A percentile compares a stretch with the other conserved stretches of the same genome.
Evolutionary conservation across 768 basidiomycete species (phyloP).

Genomic region (Cubamyces lactineus): DNA sequence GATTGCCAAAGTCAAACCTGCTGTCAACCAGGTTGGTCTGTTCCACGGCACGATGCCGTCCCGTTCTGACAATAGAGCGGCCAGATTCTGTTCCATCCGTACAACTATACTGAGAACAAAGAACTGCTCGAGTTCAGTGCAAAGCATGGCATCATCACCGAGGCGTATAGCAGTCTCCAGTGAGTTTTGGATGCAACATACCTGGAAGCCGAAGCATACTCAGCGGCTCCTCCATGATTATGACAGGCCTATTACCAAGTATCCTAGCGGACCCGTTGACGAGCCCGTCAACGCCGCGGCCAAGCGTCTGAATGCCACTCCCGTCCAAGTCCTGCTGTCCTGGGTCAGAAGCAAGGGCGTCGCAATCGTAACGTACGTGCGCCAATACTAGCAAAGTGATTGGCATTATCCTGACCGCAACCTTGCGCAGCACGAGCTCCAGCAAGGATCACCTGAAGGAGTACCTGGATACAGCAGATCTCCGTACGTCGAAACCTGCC

Average conservation of each 20-base stretch:
- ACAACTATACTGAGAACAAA: constrained; percentile 63
- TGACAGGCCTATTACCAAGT: constrained; percentile 58
- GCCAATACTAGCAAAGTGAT: not conserved
- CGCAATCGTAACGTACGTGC: constrained; percentile 60
- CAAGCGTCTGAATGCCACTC: constrained; percentile 53
- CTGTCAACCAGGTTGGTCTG: constrained; percentile 66
- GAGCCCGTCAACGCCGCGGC: constrained; percentile 55
- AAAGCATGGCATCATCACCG: constrained; percentile 61
- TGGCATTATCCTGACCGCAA: not conserved
- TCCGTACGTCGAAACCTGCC: constrained; percentile 39
- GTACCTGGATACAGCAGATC: constrained; percentile 68
- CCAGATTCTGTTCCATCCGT: constrained; percentile 73
- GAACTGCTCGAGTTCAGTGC: constrained; percentile 56
- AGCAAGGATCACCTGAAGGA: constrained; percentile 63
- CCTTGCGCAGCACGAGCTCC: constrained; percentile 54
- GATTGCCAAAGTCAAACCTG: constrained; percentile 57
- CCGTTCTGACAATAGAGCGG: not conserved
- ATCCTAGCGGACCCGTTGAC: constrained; percentile 70
- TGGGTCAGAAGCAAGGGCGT: constrained; percentile 73
- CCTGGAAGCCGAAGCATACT: not conserved
- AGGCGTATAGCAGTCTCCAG: constrained; percentile 67
- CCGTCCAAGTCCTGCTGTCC: constrained; percentile 66
- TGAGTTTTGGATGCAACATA: constrained; percentile 39
- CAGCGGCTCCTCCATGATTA: not conserved
- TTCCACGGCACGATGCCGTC: not conserved